Percentiles rank a stretch among this genome's conserved stretches.
Conservation (phyloP, 495 filamentous ascomycete genomes). For the Penicillium daleae region DNA sequence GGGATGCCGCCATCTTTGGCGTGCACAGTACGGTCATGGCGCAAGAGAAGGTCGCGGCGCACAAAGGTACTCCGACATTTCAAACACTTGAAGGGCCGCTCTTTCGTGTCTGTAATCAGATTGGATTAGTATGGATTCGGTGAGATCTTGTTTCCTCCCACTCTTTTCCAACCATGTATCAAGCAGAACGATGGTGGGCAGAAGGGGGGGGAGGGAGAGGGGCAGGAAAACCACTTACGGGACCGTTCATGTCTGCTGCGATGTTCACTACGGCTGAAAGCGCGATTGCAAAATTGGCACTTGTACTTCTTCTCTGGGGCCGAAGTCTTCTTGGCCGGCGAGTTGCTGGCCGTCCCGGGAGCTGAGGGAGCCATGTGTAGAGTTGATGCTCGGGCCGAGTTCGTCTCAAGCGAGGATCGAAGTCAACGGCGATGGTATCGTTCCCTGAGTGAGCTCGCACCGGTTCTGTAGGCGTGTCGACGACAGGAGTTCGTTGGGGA, state of each 20-base stretch:
- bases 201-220: neutral
- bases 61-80: slow-evolving; percentile 99
- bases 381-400: slow-evolving; percentile 28
- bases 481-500: slow-evolving; percentile 49
- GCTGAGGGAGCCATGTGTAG: slow-evolving; percentile 55
- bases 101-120: slow-evolving; percentile 80
- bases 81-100: slow-evolving; percentile 96
- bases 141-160: too few relatives aligned
- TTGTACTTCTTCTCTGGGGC: slow-evolving; percentile 97
- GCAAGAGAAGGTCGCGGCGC: slow-evolving; percentile 90
- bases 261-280: slow-evolving; percentile 97
- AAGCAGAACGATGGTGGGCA: neutral
- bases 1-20: slow-evolving; percentile 98
- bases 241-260: slow-evolving; percentile 95
- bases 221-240: slow-evolving; percentile 68
- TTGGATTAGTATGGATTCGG: neutral
- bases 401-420: slow-evolving; percentile 45
- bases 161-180: neutral
- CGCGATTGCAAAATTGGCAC: slow-evolving; percentile 97
- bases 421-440: slow-evolving; percentile 52
- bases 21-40: slow-evolving; percentile 97
- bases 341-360: slow-evolving; percentile 66
- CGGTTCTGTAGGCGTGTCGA: slow-evolving; percentile 54
- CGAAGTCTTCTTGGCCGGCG: slow-evolving; percentile 61
- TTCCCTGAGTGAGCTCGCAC: slow-evolving; percentile 56